Base-by-base conservation (phyloP, 371 early-diverging fungal species). In the Mucor indicus region DNA sequence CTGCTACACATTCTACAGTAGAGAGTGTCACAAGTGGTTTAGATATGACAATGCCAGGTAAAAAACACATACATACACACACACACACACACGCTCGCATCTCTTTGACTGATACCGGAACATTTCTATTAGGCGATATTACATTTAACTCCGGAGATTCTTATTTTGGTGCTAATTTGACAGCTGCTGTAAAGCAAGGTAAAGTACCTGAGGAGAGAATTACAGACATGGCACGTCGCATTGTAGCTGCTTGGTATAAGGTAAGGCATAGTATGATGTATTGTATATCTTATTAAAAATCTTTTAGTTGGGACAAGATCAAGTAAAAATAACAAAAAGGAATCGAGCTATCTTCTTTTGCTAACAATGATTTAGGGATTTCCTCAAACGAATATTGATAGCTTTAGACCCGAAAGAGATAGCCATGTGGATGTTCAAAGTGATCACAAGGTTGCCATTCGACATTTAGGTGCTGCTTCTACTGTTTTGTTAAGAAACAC, bases 41-140 rank as follows among this genome's bases (percentile, higher is more conserved):
- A 31, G 85, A 80, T 61, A 69, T 82, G 76, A 69, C 70, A 10
- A 83, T 85, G 83, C 81, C 83, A 41, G 77, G 77, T 47, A 49
- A 46, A 21, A 39, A 10, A 25, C 8, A 22, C 15, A 30, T 4
- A 9, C 29, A 30, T 20, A 7, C 0, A 17, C n/a, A 13, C 15
- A 32, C 23, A 20, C 6, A 31, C 7, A 21, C 5, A 15, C n/a
- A 31, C 37, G 17, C 16, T 20, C 13, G 4, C 3, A 9, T 21
- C 21, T 45, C 4, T 13, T 33, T 40, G 4, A 19, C 41, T 32
- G 6, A 15, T 11, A 9, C 5, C 6, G n/a, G 4, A 33, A 13
- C 6, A 13, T 13, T 23, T 27, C 29, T 38, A 22, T 19, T 10
- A 63, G 69, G 66, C 25, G 73, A 72, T 39, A 63, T 67, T 20